phyloP scores from a whole-genome alignment of 495 filamentous ascomycete species.

The Hypoxylon crocopeplum region DNA sequence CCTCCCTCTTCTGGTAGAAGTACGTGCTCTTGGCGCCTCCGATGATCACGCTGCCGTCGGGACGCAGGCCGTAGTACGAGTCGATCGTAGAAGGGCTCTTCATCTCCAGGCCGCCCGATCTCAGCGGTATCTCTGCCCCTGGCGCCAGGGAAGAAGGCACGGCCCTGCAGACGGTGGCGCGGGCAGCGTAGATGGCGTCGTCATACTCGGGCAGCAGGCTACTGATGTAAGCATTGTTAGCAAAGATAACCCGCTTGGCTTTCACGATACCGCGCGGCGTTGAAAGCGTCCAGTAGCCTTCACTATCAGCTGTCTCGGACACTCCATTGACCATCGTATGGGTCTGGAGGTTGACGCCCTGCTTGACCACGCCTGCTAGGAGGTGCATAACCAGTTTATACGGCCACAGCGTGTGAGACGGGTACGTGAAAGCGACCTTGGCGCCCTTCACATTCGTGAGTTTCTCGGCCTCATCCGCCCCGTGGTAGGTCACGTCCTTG shows the following conservation, averaged over 20 bases:
- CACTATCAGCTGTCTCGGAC: slow-evolving; percentile 27
- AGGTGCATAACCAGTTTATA: slow-evolving; percentile 67
- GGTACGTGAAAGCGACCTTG: slow-evolving; percentile 33
- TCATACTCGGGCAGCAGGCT: slow-evolving; percentile 58
- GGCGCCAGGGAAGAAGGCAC: not conserved
- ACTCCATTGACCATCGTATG: slow-evolving; percentile 39
- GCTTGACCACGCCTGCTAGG: slow-evolving; percentile 49
- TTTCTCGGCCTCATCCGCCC: slow-evolving; percentile 19
- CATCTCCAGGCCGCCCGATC: slow-evolving; percentile 11
- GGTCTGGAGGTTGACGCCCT: slow-evolving; percentile 42
- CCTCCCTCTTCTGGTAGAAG: slow-evolving; percentile 30
- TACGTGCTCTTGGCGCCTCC: slow-evolving; percentile 56
- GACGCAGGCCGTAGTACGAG: slow-evolving; percentile 57
- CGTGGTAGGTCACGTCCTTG: slow-evolving; percentile 41
- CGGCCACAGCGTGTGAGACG: slow-evolving; percentile 51
- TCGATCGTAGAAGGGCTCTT: slow-evolving; percentile 23
- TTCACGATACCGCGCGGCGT: slow-evolving; percentile 57
- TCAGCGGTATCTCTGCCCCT: slow-evolving; percentile 1
- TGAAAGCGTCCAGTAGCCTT: slow-evolving; percentile 51
- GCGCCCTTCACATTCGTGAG: slow-evolving; percentile 25
- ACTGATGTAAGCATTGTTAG: slow-evolving; percentile 69
- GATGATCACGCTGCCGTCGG: slow-evolving; percentile 60
- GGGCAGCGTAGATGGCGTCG: slow-evolving; percentile 62
- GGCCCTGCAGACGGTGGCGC: slow-evolving; percentile 42
- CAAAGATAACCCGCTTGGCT: slow-evolving; percentile 60